A percentile compares a stretch with the other conserved stretches of the same genome.
These are phyloP conservation scores for Botrytis squamosa DNA, from an alignment of 2,329 filamentous ascomycete species.

Conservation along the genomic window DNA sequence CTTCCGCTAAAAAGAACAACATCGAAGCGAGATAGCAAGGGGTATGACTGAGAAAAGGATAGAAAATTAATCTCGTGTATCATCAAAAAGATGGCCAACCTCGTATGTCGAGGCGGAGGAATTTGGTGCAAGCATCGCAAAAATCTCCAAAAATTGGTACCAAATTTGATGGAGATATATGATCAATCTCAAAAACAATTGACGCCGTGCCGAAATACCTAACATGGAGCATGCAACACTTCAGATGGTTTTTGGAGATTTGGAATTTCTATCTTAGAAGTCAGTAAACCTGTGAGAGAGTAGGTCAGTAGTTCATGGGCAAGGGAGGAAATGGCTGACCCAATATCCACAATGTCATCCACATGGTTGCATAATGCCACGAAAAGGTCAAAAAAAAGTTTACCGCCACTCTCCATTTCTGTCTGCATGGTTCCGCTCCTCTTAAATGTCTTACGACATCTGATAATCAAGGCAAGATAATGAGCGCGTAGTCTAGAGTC, in stretches of 20 bases:
- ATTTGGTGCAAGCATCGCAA: conserved; percentile 36
- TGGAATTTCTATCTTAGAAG: conserved; percentile 46
- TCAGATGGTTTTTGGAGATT: conserved; percentile 55
- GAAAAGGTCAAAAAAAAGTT: conserved; percentile 97
- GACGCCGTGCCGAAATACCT: conserved; percentile 38
- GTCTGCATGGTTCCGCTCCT: conserved; percentile 97
- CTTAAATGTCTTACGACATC: conserved; percentile 97
- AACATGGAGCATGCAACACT: conserved; percentile 29
- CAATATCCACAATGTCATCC: conserved; percentile 89
- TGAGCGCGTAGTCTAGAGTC: conserved; percentile 93
- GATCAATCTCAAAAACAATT: conserved; percentile 39
- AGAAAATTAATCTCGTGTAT: conserved; percentile 20
- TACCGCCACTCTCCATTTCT: conserved; percentile 91
- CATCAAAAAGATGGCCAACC: conserved; percentile 45
- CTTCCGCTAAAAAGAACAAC: conserved; percentile 36
- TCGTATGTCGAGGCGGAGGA: conserved; percentile 43
- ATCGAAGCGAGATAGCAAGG: conserved; percentile 36
- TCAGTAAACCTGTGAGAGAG: conserved; percentile 24
- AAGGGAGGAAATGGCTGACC: conserved; percentile 38
- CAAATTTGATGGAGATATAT: conserved; percentile 42
- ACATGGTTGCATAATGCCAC: conserved; percentile 98
- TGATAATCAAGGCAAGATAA: conserved; percentile 95
- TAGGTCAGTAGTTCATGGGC: conserved; percentile 28
- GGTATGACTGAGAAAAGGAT: conserved; percentile 43
- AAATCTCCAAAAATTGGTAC: conserved; percentile 38